Base-by-base conservation (phyloP, 129 eudicot species). In the Centaurea solstitialis region DNA sequence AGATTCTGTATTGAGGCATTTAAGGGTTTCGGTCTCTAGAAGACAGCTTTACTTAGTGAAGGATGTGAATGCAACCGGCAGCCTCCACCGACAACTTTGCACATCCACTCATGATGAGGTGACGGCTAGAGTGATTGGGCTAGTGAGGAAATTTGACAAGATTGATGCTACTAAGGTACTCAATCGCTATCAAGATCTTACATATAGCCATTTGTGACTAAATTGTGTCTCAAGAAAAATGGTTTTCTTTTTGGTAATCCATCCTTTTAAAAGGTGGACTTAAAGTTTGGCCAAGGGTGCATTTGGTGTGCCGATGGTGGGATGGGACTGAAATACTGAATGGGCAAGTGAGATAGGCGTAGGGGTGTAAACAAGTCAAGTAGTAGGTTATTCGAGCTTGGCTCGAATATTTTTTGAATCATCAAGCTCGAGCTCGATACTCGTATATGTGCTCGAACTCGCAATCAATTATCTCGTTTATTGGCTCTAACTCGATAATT, bases 141-240 rank as follows among this genome's bases (percentile, higher is more conserved):
- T 94, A 81, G 98, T 94, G 15, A 94, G 85, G 91, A 87, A 89
- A 68, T 94, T 87, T 74, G 89, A 90, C 89, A 88, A 87, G 80
- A 80, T 86, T 72, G 94, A 94, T 80, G 91, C 90, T 47, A 23
- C 92, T 24, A 90, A 87, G 98, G 98, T 91, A 81, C 69, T 20
- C 30, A 4, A 23, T 61, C 20, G 11, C 24, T 18, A 18, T 9
- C 22, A 57, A 5, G 28, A 71, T 50, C 17, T 18, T 68, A 45
- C 70, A 33, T 70, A 53, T 57, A 17, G 6, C 13, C 35, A 26
- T 79, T 28, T 22, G 1, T 71, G 40, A 9, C 35, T 20, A 50
- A 9, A 72, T 72, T 50, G 39, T 20, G 62, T 79, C 33, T 79
- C 66, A 9, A 28, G 82, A 69, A 28, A 75, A 69, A 69, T 79